phyloP scores from a whole-genome alignment of 306 rosid genomes.

The Gastrolobium bilobum region DNA sequence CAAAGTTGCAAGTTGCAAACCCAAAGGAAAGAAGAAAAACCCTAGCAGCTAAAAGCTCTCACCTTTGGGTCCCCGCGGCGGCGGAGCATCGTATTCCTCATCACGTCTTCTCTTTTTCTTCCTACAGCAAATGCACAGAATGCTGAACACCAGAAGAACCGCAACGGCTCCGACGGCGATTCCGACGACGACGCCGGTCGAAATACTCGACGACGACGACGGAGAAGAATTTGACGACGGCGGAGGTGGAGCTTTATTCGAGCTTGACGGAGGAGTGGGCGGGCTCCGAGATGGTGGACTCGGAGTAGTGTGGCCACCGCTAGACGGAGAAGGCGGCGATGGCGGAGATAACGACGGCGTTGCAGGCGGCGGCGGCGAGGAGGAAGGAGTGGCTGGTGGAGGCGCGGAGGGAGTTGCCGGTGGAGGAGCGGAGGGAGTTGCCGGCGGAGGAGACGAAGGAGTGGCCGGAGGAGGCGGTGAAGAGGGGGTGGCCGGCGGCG shows the following conservation, averaged over 20 bases:
- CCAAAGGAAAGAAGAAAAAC: not conserved
- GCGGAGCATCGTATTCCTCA: constrained; percentile 68
- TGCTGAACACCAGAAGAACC: constrained; percentile 63
- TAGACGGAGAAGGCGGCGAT: constrained; percentile 20
- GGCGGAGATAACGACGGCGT: constrained; percentile 19
- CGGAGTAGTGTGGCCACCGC: constrained; percentile 41
- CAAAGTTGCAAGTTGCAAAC: not conserved
- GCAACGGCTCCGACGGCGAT: constrained; percentile 78
- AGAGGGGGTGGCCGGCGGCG: constrained; percentile 59
- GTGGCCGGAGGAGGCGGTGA: constrained; percentile 49
- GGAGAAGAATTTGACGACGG: constrained; percentile 54
- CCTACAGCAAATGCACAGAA: constrained; percentile 66
- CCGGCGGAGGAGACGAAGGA: constrained; percentile 51
- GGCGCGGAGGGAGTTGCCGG: constrained; percentile 55
- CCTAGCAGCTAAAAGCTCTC: constrained; percentile 20
- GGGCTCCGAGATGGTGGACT: constrained; percentile 52
- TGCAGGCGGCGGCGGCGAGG: constrained; percentile 38
- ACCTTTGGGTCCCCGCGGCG: constrained; percentile 75
- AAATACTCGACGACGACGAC: constrained; percentile 51
- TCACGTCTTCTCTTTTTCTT: constrained; percentile 86
- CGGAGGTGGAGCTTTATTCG: constrained; percentile 17
- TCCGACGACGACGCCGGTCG: constrained; percentile 73
- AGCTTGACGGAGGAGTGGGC: constrained; percentile 54
- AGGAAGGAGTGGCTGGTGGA: not conserved
- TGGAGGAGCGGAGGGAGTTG: constrained; percentile 50